Evolutionary conservation across 192 early-diverging fungal genomes (phyloP).

Genomic region (Coemansia sp.): DNA sequence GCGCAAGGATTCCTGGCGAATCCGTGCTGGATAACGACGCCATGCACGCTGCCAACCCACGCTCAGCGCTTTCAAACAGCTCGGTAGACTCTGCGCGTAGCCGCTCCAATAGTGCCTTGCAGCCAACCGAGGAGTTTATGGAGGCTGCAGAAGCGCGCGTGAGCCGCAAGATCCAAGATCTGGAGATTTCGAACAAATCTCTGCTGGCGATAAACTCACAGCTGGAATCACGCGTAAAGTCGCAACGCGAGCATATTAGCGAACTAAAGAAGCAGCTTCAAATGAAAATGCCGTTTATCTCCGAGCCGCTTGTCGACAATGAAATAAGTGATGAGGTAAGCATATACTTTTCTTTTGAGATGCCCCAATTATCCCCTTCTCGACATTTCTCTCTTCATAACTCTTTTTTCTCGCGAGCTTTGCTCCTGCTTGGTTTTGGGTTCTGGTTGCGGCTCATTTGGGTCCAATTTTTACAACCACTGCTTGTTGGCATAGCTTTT

Average conservation of each 20-base stretch:
- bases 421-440: not conserved
- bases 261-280: slow-evolving; percentile 52
- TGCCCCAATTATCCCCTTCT: not conserved
- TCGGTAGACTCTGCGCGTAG: slow-evolving; percentile 39
- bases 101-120: slow-evolving; percentile 42
- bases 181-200: slow-evolving; percentile 56
- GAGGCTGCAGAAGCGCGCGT: slow-evolving; percentile 54
- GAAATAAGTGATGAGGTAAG: slow-evolving; percentile 55
- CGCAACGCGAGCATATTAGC: slow-evolving; percentile 46
- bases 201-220: slow-evolving; percentile 51
- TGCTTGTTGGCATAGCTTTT: no score
- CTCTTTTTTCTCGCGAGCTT: not conserved
- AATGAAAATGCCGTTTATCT: slow-evolving; percentile 20
- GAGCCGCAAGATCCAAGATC: slow-evolving; percentile 55
- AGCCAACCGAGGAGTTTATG: slow-evolving; percentile 44
- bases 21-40: not conserved
- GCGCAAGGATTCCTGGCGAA: slow-evolving; percentile 19
- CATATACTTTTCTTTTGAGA: slow-evolving; percentile 6
- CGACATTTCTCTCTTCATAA: not conserved
- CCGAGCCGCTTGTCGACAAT: slow-evolving; percentile 29
- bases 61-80: slow-evolving; percentile 45
- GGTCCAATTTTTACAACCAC: slow-evolving; percentile 13
- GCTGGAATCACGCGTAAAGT: slow-evolving; percentile 48
- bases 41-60: slow-evolving; percentile 23
- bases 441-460: not conserved